Evolutionary conservation across 768 basidiomycete species (phyloP).

Genomic region (Hirschioporus abietinus): DNA sequence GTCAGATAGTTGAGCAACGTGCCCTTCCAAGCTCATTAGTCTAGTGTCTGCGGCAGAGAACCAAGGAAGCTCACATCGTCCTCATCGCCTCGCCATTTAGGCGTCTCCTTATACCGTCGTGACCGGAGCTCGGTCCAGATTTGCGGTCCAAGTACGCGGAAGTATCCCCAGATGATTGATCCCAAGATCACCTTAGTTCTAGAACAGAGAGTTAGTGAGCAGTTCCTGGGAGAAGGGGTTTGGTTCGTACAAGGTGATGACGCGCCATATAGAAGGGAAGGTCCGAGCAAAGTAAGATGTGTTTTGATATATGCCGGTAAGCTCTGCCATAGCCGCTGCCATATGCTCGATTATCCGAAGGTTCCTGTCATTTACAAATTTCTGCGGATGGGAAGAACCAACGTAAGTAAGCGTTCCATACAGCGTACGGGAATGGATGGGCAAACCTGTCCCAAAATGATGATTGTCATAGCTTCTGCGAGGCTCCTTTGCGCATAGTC

Average conservation of each 20-base stretch:
- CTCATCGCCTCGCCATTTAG: background rate
- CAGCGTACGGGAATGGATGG: background rate
- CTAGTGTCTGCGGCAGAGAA: background rate
- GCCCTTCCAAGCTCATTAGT: background rate
- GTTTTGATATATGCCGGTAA: conserved; percentile 28
- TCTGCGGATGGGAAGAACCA: conserved; percentile 10
- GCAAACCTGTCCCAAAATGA: conserved; percentile 26
- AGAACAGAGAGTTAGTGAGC: background rate
- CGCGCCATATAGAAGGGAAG: conserved; percentile 20
- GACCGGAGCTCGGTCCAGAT: conserved; percentile 10
- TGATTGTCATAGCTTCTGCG: conserved; percentile 26
- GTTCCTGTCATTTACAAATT: conserved; percentile 21
- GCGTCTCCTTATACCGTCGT: conserved; percentile 6
- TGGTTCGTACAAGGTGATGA: conserved; percentile 21
- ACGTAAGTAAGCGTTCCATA: conserved; percentile 5
- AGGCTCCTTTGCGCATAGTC: conserved; percentile 24
- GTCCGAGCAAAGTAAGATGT: conserved; percentile 21
- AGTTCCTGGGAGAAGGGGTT: background rate
- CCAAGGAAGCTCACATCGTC: background rate
- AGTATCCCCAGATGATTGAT: conserved; percentile 8
- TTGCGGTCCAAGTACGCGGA: conserved; percentile 6
- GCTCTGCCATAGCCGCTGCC: conserved; percentile 22
- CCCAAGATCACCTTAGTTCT: conserved; percentile 13
- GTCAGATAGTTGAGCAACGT: conserved; percentile 8
- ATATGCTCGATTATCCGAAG: conserved; percentile 21